Evolutionary conservation across 202 grass and related monocot species (phyloP), one percentile per base, ranked within the genome.

Genomic region (Thinopyrum obtusiflorum): DNA sequence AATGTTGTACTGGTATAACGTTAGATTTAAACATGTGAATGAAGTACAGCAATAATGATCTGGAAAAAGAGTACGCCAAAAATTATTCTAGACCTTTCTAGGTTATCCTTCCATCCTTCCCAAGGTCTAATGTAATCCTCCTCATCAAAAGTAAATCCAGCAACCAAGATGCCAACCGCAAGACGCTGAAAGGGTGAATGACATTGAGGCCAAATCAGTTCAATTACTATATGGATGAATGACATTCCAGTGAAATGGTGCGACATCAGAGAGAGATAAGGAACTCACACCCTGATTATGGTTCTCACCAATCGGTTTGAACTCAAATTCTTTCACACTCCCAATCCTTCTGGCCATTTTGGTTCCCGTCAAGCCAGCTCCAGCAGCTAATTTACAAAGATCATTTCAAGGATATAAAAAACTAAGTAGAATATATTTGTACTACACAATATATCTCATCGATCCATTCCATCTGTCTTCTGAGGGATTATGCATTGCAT

Each of bases 211-310:
- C 2, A 87, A 63, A 91, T 85, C 31, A 89, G 77, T 81, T 89
- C 37, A 12, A 13, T 65, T 62, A 40, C 6, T 75, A n/a, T 68
- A 73, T 80, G 36, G 24, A 42, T 77, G 11, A 83, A 53, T 39
- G 26, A 0, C 7, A 63, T 71, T 80, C 29, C 70, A 87, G 62
- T 68, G 13, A 4, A 6, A n/a, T 84, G 8, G n/a, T 28, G 15
- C 2, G 57, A 1, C 27, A 59, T 47, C 11, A 72, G 35, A 77
- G 36, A 87, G 64, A 71, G 85, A 73, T 40, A 82, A 87, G 69
- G 80, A 81, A 98, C 93, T 95, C 87, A 98, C 95, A 87, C 93
- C 95, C 93, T 98, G 95, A 82, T 92, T 98, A 83, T 98, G 93
- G 5, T 93, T 98, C 32, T 92, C 95, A 36, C 95, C 95, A 85